Conservation (phyloP, 371 early-diverging fungal genomes). For the Actinomortierella ambigua region DNA sequence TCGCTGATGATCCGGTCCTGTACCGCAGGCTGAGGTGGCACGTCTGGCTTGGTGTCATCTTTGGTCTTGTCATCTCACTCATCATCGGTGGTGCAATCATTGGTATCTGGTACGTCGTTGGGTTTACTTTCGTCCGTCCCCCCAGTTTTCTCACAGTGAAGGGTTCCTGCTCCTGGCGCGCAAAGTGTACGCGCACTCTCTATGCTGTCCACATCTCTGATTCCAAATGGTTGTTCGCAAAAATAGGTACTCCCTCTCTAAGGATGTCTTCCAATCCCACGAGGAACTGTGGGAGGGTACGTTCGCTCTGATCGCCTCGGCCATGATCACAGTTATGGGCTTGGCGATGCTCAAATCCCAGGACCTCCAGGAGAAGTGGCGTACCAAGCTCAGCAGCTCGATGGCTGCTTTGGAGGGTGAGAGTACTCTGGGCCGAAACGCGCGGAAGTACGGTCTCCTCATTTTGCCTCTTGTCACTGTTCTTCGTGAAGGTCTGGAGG, state of each 20-base stretch:
- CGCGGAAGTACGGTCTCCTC: slow-evolving; percentile 67
- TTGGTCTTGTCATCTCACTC: slow-evolving; percentile 66
- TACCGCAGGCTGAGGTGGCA: slow-evolving; percentile 46
- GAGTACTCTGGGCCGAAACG: slow-evolving; percentile 56
- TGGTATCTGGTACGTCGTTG: slow-evolving; percentile 72
- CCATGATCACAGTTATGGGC: slow-evolving; percentile 76
- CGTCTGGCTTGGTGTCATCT: slow-evolving; percentile 65
- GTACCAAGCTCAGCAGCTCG: slow-evolving; percentile 57
- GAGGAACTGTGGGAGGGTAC: slow-evolving; percentile 84
- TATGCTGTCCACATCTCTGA: too few species aligned
- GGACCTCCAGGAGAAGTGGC: slow-evolving; percentile 75
- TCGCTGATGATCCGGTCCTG: slow-evolving; percentile 35
- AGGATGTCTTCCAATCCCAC: slow-evolving; percentile 36
- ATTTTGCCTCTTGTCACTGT: slow-evolving; percentile 83
- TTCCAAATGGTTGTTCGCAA: too few species aligned
- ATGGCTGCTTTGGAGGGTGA: slow-evolving; percentile 49
- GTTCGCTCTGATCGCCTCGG: slow-evolving; percentile 70
- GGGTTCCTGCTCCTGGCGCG: too few species aligned
- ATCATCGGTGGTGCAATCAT: slow-evolving; percentile 78
- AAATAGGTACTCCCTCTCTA: slow-evolving; percentile 38
- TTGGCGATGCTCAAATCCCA: slow-evolving; percentile 74
- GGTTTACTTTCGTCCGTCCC: too few species aligned
- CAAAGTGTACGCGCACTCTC: too few species aligned
- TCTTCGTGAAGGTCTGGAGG: slow-evolving; percentile 84
- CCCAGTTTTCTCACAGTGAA: too few species aligned